Evolutionary conservation across 202 grass and related monocot species (phyloP), one percentile per base, ranked within the genome.

Genomic region (Musa balbisiana): DNA sequence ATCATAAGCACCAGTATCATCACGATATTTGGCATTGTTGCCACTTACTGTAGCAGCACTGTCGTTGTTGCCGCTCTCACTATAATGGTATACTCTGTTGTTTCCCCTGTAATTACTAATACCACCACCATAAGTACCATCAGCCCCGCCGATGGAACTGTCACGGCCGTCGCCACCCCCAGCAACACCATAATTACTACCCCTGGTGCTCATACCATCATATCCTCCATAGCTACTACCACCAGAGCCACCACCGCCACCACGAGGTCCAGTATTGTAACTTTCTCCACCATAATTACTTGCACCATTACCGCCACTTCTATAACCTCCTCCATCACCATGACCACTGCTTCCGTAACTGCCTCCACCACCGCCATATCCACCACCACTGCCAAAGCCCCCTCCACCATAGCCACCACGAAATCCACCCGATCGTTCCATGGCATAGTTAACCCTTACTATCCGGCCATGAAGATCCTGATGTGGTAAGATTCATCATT

Each of bases 221-320:
- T 76, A 62, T 64, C 74, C 60, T 4, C 55, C 70, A 52, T 77
- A 77, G 2, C 55, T 55, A 17, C 80, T 81, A 49, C 16, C 64
- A 8, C 78, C 80, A 2, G 56, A 77, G 26, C 67, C 64, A 2
- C 71, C 80, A 17, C 71, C 76, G 51, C 68, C 63, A 8, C 11
- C 66, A 11, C 43, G 12, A 43, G 33, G 33, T 0, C 77, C 25
- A 23, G 33, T 43, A 6, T 43, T 43, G 33, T 8, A 11, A 11
- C 55, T 56, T 10, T 56, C 53, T n/a, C 66, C 51, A 19, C 73
- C 52, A 11, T 21, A 29, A 1, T 62, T 23, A 12, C 26, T 52
- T 33, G 17, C 19, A 17, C 26, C n/a, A 11, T 49, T 49, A 62
- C 19, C 8, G n/a, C 60, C 22, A 23, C 2, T 23, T n/a, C n/a